Evolutionary conservation across 2,329 filamentous ascomycete genomes (phyloP).

Genomic region (Immersiporthe knoxdaviesiana): DNA sequence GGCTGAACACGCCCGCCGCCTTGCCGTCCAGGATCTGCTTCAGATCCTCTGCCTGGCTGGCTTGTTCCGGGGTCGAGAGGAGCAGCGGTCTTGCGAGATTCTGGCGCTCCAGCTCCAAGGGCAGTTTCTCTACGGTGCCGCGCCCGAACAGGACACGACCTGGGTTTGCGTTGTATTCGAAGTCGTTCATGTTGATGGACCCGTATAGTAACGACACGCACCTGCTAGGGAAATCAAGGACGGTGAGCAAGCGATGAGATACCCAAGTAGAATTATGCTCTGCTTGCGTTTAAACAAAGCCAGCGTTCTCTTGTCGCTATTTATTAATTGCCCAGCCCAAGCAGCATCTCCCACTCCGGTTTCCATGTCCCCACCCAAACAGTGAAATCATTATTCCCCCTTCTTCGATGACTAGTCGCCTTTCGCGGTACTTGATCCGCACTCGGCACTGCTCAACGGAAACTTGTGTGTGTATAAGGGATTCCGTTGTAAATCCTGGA

Average conservation of each 20-base stretch:
- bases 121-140: constrained; percentile 52
- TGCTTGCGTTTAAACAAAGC: neutral
- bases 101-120: constrained; percentile 45
- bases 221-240: too few species aligned
- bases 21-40: constrained; percentile 43
- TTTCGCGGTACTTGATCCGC: neutral
- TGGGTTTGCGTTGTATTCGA: constrained; percentile 57
- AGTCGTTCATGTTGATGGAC: constrained; percentile 52
- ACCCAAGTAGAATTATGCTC: too few species aligned
- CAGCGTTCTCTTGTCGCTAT: neutral
- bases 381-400: neutral
- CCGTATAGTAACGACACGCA: too few species aligned
- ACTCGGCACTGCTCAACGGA: neutral
- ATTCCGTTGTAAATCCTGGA: neutral
- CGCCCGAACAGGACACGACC: constrained; percentile 57
- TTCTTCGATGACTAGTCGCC: neutral
- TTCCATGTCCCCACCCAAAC: neutral
- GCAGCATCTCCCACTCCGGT: neutral
- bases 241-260: too few species aligned
- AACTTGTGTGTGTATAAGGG: neutral
- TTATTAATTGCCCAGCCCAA: neutral
- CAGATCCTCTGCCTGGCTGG: constrained; percentile 48
- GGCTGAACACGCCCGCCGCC: constrained; percentile 30
- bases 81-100: constrained; percentile 52
- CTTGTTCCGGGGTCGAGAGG: constrained; percentile 57